A percentile compares a stretch with the other conserved stretches of the same genome.
Conservation (phyloP, 2,329 filamentous ascomycete genomes). For the Fusarium algeriense region DNA sequence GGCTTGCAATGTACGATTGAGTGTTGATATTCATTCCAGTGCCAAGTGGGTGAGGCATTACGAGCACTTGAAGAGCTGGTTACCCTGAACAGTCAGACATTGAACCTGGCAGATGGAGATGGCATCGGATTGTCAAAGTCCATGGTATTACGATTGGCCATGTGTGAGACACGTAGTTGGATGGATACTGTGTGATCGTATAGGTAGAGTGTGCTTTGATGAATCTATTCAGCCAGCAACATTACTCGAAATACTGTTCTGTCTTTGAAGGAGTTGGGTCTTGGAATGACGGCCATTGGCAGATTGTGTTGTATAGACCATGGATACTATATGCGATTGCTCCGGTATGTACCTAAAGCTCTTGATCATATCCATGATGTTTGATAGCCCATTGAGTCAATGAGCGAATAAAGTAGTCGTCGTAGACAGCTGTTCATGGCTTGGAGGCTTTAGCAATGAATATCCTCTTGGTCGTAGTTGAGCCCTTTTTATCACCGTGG, state of each 20-base stretch:
- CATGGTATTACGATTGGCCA: not conserved
- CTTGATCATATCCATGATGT: not conserved
- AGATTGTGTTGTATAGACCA: not conserved
- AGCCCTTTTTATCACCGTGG: slow-evolving; percentile 11
- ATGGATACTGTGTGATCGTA: not conserved
- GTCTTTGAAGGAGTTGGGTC: not conserved
- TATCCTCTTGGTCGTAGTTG: slow-evolving; percentile 27
- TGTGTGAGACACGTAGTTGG: not conserved
- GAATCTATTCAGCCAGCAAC: not conserved
- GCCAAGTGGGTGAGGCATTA: not conserved
- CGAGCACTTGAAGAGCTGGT: not conserved
- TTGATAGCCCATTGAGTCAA: not conserved
- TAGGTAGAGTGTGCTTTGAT: not conserved
- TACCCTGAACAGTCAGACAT: not conserved
- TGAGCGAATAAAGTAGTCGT: not conserved
- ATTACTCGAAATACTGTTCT: not conserved
- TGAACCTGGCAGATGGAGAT: not conserved
- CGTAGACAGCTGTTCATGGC: slow-evolving; percentile 6
- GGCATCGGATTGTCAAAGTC: not conserved
- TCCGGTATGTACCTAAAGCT: not conserved
- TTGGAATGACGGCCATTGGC: not conserved
- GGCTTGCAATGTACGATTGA: slow-evolving; percentile 12
- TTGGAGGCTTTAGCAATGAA: slow-evolving; percentile 66
- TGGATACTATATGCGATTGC: not conserved
- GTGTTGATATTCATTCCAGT: slow-evolving; percentile 29